Evolutionary conservation across 768 basidiomycete species (phyloP).

Genomic region (Dacryopinax primogenitus): DNA sequence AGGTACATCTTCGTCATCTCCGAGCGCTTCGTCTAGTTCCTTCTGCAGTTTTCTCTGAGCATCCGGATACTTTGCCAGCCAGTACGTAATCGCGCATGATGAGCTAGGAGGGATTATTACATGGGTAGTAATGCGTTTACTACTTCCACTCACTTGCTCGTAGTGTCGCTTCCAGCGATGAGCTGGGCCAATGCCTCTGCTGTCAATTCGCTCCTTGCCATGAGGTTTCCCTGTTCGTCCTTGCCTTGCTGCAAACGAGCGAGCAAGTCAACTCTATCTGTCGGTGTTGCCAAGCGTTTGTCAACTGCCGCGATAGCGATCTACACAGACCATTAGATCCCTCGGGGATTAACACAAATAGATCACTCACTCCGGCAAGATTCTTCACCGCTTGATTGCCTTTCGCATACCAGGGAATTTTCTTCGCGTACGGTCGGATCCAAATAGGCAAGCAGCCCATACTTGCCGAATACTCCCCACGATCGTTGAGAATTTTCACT

Average conservation of each 20-base stretch:
- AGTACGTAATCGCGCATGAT: conserved; percentile 77
- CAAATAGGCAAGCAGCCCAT: conserved; percentile 64
- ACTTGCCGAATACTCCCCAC: conserved; percentile 75
- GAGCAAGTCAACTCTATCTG: conserved; percentile 70
- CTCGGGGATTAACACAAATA: background rate
- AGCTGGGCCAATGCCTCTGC: conserved; percentile 78
- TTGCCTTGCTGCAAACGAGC: conserved; percentile 65
- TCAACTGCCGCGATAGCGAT: conserved; percentile 38
- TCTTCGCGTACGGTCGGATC: conserved; percentile 52
- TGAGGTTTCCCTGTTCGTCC: conserved; percentile 63
- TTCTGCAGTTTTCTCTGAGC: conserved; percentile 59
- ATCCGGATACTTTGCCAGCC: conserved; percentile 54
- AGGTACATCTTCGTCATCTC: conserved; percentile 47
- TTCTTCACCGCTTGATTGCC: conserved; percentile 55
- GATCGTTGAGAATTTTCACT: conserved; percentile 71
- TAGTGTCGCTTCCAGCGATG: conserved; percentile 85
- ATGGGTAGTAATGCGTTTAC: background rate
- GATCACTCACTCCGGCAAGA: conserved; percentile 45
- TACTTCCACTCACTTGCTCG: conserved; percentile 80
- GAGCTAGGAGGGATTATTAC: conserved; percentile 38
- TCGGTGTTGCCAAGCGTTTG: conserved; percentile 52
- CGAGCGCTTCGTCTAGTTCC: conserved; percentile 55
- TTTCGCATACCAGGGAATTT: conserved; percentile 62
- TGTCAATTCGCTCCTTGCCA: conserved; percentile 73
- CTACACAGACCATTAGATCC: background rate